A percentile compares a stretch with the other conserved stretches of the same genome.
Evolutionary conservation across 768 basidiomycete genomes (phyloP).

Genomic region (Mycena latifolia): DNA sequence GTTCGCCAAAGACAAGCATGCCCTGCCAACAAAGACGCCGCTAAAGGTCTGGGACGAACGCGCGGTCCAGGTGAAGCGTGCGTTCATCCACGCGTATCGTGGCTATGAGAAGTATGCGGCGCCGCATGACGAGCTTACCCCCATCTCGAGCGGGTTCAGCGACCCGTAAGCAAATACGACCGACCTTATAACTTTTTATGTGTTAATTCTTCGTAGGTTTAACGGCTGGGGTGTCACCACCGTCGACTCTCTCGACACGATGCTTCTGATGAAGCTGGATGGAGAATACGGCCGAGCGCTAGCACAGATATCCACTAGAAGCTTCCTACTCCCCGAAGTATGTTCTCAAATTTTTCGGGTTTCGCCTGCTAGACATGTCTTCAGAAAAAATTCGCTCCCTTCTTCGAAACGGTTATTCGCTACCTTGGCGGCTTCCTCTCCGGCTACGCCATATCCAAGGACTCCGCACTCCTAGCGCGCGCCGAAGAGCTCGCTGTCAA

Average conservation of each 20-base stretch:
- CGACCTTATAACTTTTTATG: background rate
- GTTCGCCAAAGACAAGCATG: background rate
- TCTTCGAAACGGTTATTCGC: conserved; percentile 91
- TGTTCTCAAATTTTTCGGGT: conserved; percentile 22
- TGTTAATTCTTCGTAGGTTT: conserved; percentile 58
- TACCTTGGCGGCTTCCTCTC: conserved; percentile 91
- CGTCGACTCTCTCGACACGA: conserved; percentile 88
- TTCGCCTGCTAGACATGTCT: conserved; percentile 9
- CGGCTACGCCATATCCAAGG: conserved; percentile 80
- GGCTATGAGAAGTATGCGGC: conserved; percentile 73
- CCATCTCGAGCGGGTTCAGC: conserved; percentile 58
- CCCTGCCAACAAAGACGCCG: conserved; percentile 34
- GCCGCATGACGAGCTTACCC: conserved; percentile 73
- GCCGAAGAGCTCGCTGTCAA: conserved; percentile 85
- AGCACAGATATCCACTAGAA: conserved; percentile 59
- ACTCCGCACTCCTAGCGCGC: conserved; percentile 70
- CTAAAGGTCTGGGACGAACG: conserved; percentile 62
- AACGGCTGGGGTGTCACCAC: conserved; percentile 86
- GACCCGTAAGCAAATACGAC: conserved; percentile 65
- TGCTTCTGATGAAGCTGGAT: conserved; percentile 83
- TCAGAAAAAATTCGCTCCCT: conserved; percentile 57
- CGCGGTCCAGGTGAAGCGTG: conserved; percentile 68
- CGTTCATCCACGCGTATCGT: conserved; percentile 76
- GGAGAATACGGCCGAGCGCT: conserved; percentile 79
- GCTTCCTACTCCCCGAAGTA: conserved; percentile 63